Base-by-base conservation (phyloP, 225 moss, liverwort and hornwort genomes). In the Polytrichum commune region DNA sequence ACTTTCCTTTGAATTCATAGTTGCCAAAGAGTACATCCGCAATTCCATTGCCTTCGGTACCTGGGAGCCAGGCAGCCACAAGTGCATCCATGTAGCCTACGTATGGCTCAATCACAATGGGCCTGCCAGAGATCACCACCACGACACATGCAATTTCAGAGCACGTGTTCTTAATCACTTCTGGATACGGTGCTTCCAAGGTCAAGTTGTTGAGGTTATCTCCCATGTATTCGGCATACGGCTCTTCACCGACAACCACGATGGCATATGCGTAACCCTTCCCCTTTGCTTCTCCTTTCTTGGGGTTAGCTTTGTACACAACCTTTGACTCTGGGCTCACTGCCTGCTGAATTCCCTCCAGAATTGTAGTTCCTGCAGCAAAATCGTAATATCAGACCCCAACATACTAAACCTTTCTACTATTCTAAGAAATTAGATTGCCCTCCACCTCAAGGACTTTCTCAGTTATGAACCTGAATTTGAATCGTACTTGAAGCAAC, bases 11-110 rank as follows among this genome's bases (percentile, higher is more conserved):
- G 72, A 97, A 97, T 0, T 97, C 89, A 19, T 81, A 63, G 30
- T 88, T 76, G 18, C 85, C 86, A 5, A 92, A 96, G 29, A 93
- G 32, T 23, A 93, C 89, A 25, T 93, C 96, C 0, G 93, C 79
- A 20, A 96, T 24, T 18, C 96, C 96, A 16, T 73, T 69, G 0
- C 92, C 96, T 75, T 96, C 90, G 0, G 84, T 78, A 29, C 93
- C 96, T 0, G 93, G 96, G 1, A 93, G 75, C 93, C 93, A 96
- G 0, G 92, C 93, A n/a, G 96, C 96, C 23, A 96, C 90, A 16
- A 96, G 84, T 4, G 91, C 89, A 35, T 93, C 89, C 6, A 92
- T 74, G 25, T 83, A 2, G 1, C 60, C 57, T 26, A 93, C 8
- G 0, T 78, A 80, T 0, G 81, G 77, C 73, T 88, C 82, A 7